phyloP scores from a whole-genome alignment of 2,329 filamentous ascomycete species.

The Fulvia fulva region DNA sequence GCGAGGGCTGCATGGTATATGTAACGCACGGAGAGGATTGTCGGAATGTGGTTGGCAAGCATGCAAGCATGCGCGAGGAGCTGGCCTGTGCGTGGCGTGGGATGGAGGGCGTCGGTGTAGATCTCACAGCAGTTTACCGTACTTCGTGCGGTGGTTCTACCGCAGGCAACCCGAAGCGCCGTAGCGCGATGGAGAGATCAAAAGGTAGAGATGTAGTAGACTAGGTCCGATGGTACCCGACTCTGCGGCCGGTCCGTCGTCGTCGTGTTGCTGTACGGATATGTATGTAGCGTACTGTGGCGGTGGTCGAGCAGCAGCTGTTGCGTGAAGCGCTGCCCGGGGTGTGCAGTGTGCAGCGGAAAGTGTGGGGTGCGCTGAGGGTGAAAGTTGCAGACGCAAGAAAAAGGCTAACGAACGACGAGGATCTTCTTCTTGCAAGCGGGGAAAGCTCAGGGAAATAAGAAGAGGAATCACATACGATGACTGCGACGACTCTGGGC shows the following conservation, averaged over 20 bases:
- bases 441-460: neutral
- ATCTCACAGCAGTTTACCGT: constrained; percentile 4
- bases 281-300: neutral
- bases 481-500: neutral
- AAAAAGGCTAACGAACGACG: neutral
- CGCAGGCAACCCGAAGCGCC: constrained; percentile 11
- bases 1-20: constrained; percentile 20
- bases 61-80: constrained; percentile 11
- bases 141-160: constrained; percentile 11
- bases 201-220: neutral
- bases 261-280: neutral
- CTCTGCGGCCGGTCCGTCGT: constrained; percentile 11
- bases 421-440: neutral
- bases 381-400: neutral
- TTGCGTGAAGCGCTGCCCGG: no score
- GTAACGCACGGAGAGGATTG: constrained; percentile 7
- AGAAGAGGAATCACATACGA: neutral
- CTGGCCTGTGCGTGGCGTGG: constrained; percentile 11
- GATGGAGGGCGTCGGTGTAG: constrained; percentile 7
- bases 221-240: constrained; percentile 11
- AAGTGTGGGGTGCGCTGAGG: neutral
- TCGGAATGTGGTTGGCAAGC: constrained; percentile 15
- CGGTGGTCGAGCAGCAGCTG: neutral
- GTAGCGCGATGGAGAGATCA: constrained; percentile 15
- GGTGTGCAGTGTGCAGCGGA: neutral